A percentile compares a stretch with the other conserved stretches of the same genome.
Evolutionary conservation across 73 alveolate genomes (phyloP).

Genomic region (Paramecium primaurelia): DNA sequence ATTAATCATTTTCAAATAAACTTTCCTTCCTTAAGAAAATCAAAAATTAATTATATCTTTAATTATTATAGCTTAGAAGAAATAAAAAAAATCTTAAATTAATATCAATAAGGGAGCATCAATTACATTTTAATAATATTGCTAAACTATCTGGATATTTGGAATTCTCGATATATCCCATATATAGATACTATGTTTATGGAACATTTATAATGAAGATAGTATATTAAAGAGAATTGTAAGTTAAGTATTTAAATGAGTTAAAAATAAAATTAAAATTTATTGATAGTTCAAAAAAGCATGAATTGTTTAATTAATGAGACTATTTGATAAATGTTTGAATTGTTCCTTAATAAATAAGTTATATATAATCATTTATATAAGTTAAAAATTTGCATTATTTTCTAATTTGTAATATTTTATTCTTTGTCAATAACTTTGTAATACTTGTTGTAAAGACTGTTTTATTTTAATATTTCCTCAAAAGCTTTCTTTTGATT

Average conservation of each 20-base stretch:
- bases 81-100: not conserved
- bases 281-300: not conserved
- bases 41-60: not conserved
- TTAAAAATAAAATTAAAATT: not conserved
- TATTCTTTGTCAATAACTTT: constrained; percentile 37
- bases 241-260: not conserved
- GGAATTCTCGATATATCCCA: not conserved
- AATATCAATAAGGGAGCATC: not conserved
- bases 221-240: not conserved
- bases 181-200: not conserved
- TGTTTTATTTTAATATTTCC: constrained; percentile 2
- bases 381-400: constrained; percentile 11
- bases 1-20: not conserved
- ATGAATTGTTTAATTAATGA: not conserved
- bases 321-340: not conserved
- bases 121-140: not conserved
- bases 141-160: not conserved
- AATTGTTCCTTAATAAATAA: not conserved
- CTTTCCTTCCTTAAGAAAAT: not conserved
- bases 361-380: constrained; percentile 16
- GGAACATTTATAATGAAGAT: not conserved
- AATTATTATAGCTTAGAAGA: not conserved
- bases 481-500: constrained; percentile 16
- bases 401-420: constrained; percentile 19
- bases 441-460: not conserved